Base-by-base conservation (phyloP, 139 green algal species). In the Tetradesmus obliquus region DNA sequence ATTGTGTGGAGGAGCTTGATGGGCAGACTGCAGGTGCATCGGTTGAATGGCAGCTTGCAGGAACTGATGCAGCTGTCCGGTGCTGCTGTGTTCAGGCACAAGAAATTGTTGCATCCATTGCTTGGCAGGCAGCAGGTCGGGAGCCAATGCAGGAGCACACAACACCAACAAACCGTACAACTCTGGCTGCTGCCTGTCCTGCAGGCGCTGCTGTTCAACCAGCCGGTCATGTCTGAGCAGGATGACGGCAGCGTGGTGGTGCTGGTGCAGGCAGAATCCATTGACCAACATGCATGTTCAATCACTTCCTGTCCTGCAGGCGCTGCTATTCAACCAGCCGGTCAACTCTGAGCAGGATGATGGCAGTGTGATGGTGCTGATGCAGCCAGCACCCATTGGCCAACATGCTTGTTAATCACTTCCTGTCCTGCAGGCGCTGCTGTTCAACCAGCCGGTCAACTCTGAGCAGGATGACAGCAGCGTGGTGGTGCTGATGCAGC, bases 131-230 rank as follows among this genome's bases (percentile, higher is more conserved):
- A 45, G 32, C 32, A 45, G 32, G 32, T 45, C 32, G 32, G 32
- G 32, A 45, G 0, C 32, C 32, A 45, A 45, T 45, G 32, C 32
- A 45, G 32, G 32, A 45, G 32, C 32, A 45, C 32, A 45, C 32
- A 45, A 45, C 32, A 45, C 32, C 32, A 45, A 45, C 32, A 45
- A 45, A 45, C 32, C 32, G 32, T 45, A 45, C 32, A 45, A 24
- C 12, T 5, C 32, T 19, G 55, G 45, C 55, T 81, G 72, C 4
- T 53, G 2, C 45, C 81, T 54, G 45, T 53, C 15, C 66, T 79
- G 76, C 87, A 92, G 89, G 82, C 66, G 5, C 82, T 92, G 60
- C 80, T 92, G 80, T 58, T 55, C 17, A 92, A 88, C 62, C 89
- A 92, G 89, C 89, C 89, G 1, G 15, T 7, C 2, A 79, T 92